These are phyloP conservation scores for Dothiorella sarmentorum DNA, from an alignment of 2,329 filamentous ascomycete genomes.

Conservation along the genomic window DNA sequence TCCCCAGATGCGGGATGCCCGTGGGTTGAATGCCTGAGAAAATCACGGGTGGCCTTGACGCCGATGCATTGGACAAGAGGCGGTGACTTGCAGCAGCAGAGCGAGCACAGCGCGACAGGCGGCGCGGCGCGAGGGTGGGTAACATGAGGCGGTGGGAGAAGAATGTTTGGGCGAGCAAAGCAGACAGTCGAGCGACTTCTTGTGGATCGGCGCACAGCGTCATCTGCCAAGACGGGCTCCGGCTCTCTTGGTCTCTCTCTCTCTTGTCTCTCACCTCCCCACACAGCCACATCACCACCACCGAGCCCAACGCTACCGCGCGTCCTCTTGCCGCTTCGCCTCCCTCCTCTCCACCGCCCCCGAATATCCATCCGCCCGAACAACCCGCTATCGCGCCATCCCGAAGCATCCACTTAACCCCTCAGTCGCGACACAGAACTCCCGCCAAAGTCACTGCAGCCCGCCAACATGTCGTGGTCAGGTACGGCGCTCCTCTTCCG, in stretches of 20 bases:
- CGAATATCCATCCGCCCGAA: neutral
- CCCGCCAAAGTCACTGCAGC: neutral
- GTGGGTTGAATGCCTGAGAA: constrained; percentile 98
- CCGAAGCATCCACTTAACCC: constrained; percentile 8
- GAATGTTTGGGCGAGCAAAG: neutral
- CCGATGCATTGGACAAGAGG: neutral
- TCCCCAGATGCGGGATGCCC: constrained; percentile 87
- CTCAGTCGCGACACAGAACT: neutral
- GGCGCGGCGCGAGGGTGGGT: neutral
- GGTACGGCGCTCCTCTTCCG: constrained; percentile 43
- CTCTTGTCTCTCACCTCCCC: neutral
- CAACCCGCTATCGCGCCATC: neutral
- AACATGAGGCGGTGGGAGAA: neutral
- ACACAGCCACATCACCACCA: constrained; percentile 15
- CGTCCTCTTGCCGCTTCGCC: constrained; percentile 1
- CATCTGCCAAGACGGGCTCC: constrained; percentile 16
- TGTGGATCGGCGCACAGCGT: constrained; percentile 5
- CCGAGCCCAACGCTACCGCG: neutral
- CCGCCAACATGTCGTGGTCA: constrained; percentile 50
- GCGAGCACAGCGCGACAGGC: constrained; percentile 2
- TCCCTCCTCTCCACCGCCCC: neutral
- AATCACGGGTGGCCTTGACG: constrained; percentile 49
- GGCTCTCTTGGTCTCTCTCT: too few relatives aligned
- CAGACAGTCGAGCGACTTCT: neutral
- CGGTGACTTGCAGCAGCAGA: neutral